Conservation (phyloP, 768 basidiomycete species). For the Agaricus blazei region DNA sequence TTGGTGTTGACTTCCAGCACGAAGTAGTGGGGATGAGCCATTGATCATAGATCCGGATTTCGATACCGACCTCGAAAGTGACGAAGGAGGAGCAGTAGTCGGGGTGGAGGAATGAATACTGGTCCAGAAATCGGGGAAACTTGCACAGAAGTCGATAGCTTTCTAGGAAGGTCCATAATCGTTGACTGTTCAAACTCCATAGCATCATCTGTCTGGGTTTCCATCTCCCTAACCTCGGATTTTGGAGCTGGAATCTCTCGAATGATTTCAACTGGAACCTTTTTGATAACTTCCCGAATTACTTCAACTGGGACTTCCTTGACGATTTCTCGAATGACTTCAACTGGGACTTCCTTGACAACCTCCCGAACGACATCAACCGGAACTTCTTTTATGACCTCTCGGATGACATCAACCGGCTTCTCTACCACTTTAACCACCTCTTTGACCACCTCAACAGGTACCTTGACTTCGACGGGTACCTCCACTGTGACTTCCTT, state of each 20-base stretch:
- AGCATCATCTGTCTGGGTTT: constrained; percentile 69
- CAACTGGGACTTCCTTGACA: constrained; percentile 7
- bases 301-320: constrained; percentile 17
- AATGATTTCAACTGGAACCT: constrained; percentile 11
- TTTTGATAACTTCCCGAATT: not conserved
- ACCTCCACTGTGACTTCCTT: constrained; percentile 10
- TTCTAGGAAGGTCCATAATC: not conserved
- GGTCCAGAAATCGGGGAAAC: constrained; percentile 22
- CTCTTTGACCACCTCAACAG: constrained; percentile 11
- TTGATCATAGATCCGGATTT: constrained; percentile 16
- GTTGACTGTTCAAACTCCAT: constrained; percentile 2
- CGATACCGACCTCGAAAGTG: constrained; percentile 14
- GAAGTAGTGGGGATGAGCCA: constrained; percentile 39
- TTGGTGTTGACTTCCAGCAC: constrained; percentile 38
- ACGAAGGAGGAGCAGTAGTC: not conserved
- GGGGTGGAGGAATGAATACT: constrained; percentile 24
- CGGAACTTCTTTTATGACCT: constrained; percentile 19
- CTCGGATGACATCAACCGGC: constrained; percentile 13
- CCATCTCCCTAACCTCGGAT: constrained; percentile 68
- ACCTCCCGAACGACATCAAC: constrained; percentile 2
- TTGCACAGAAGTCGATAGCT: constrained; percentile 1
- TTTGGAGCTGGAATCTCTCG: constrained; percentile 32
- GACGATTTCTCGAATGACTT: constrained; percentile 10
- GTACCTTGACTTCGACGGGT: constrained; percentile 11
- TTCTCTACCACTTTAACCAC: constrained; percentile 15